Evolutionary conservation across 768 basidiomycete species (phyloP).

Genomic region (Pleurotus ostreatus): DNA sequence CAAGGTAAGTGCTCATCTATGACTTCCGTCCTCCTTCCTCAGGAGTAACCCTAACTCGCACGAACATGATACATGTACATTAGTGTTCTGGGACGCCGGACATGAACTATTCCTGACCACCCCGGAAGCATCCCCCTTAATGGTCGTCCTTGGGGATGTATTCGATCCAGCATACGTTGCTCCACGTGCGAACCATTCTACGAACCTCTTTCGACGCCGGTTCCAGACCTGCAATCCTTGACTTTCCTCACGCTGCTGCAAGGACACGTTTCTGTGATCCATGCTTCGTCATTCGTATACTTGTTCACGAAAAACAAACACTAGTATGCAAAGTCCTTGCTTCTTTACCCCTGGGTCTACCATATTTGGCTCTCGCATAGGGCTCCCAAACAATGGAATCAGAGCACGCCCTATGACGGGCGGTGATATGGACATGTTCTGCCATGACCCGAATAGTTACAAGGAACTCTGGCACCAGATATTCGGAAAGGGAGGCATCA

Average conservation of each 20-base stretch:
- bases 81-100: constrained; percentile 60
- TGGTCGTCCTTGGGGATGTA: constrained; percentile 52
- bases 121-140: constrained; percentile 45
- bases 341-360: constrained; percentile 40
- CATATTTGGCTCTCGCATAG: constrained; percentile 40
- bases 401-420: neutral
- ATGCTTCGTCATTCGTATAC: constrained; percentile 50
- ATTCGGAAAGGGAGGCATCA: constrained; percentile 28
- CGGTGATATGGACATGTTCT: constrained; percentile 21
- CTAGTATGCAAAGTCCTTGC: constrained; percentile 39
- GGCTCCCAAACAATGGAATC: constrained; percentile 25
- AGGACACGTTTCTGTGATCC: constrained; percentile 44
- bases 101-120: constrained; percentile 56
- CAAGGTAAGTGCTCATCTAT: constrained; percentile 17
- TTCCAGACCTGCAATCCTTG: constrained; percentile 25
- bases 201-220: constrained; percentile 16
- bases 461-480: constrained; percentile 29
- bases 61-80: no score
- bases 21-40: neutral
- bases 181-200: constrained; percentile 21
- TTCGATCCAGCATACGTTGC: constrained; percentile 43
- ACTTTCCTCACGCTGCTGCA: constrained; percentile 40
- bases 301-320: constrained; percentile 39
- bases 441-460: constrained; percentile 35
- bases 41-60: neutral